These are phyloP conservation scores for Apophysomyces ossiformis DNA, from an alignment of 371 early-diverging fungal genomes.

Conservation along the genomic window DNA sequence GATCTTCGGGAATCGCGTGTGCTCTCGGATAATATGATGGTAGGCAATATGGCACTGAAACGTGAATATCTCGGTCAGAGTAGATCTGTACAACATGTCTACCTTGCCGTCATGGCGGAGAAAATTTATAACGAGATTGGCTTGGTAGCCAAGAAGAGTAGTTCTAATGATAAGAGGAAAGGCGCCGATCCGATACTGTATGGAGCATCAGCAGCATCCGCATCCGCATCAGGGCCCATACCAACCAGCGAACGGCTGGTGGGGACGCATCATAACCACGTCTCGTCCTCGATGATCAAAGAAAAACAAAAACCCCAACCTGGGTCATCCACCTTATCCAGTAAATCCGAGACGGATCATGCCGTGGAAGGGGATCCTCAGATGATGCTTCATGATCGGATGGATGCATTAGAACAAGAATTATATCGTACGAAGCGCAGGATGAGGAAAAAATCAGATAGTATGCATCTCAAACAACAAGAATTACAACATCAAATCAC, in stretches of 20 bases:
- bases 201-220: neutral
- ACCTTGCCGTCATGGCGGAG: conserved; percentile 44
- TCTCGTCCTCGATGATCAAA: too few species aligned
- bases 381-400: conserved; percentile 49
- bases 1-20: conserved; percentile 26
- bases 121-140: conserved; percentile 37
- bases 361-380: conserved; percentile 20
- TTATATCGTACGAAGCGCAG: conserved; percentile 39
- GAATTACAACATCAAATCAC: conserved; percentile 34
- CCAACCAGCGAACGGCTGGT: too few species aligned
- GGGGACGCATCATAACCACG: too few species aligned
- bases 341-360: conserved; percentile 3
- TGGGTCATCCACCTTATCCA: conserved; percentile 13
- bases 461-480: conserved; percentile 24
- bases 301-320: neutral
- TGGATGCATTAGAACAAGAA: conserved; percentile 51
- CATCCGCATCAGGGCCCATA: too few species aligned
- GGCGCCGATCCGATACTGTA: neutral
- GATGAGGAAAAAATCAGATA: conserved; percentile 36
- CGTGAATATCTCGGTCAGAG: conserved; percentile 37
- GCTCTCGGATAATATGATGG: conserved; percentile 45
- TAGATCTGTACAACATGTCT: conserved; percentile 32
- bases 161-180: neutral
- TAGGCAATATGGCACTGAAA: conserved; percentile 49
- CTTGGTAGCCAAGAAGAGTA: neutral